These are phyloP conservation scores for Takakia lepidozioides DNA, from an alignment of 225 moss, liverwort and hornwort species.

Conservation along the genomic window DNA sequence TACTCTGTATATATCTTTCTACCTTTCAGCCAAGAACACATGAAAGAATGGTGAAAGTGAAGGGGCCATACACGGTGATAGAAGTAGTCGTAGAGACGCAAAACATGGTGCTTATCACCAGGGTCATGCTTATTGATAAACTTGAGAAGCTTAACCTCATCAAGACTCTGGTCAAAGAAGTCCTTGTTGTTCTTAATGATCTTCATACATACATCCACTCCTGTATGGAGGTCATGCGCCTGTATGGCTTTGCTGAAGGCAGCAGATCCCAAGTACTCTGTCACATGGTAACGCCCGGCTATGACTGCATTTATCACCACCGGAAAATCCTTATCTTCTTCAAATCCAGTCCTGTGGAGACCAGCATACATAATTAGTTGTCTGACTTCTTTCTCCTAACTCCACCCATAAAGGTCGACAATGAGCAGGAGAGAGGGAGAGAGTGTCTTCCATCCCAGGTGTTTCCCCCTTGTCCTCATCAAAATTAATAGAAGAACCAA, in stretches of 20 bases:
- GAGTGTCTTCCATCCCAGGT: no score
- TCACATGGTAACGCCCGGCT: constrained; percentile 93
- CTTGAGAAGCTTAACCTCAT: constrained; percentile 97
- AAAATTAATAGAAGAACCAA: no score
- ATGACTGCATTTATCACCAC: constrained; percentile 71
- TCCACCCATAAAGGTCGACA: no score
- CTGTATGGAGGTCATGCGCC: constrained; percentile 95
- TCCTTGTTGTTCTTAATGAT: constrained; percentile 98
- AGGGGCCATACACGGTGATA: constrained; percentile 89
- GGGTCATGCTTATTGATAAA: constrained; percentile 98
- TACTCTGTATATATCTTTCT: no score
- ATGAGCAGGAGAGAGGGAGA: no score
- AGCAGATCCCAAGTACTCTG: constrained; percentile 93
- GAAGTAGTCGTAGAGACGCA: constrained; percentile 79
- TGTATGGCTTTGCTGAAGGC: constrained; percentile 99
- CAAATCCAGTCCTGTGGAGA: constrained; percentile 72
- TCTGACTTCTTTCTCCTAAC: no score
- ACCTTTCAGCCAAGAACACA: no score
- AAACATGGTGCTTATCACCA: constrained; percentile 82
- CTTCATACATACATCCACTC: constrained; percentile 91
- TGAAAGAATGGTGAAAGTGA: no score
- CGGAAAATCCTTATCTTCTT: constrained; percentile 70
- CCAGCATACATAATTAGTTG: no score
- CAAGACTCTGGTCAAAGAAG: constrained; percentile 97
- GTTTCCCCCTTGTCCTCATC: no score